phyloP scores from a whole-genome alignment of 202 grass and related monocot genomes.

The Bolboschoenoplectus hybrid region DNA sequence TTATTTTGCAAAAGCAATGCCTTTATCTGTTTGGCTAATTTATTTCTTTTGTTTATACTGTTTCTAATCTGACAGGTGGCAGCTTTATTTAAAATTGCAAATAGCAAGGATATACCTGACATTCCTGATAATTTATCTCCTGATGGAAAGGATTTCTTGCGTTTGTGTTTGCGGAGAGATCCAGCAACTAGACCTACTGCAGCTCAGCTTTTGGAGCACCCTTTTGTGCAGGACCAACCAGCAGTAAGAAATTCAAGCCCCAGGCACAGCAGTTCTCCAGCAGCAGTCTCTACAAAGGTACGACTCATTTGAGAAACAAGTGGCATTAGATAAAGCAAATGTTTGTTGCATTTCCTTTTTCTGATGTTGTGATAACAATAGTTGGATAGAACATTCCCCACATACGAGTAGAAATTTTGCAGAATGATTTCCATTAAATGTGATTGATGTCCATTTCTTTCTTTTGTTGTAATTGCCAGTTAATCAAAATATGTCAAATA shows the following conservation, averaged over 20 bases:
- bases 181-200: constrained; percentile 54
- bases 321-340: neutral
- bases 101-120: constrained; percentile 70
- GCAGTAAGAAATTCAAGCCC: constrained; percentile 30
- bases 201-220: constrained; percentile 50
- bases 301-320: constrained; percentile 22
- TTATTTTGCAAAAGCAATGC: neutral
- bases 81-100: constrained; percentile 77
- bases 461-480: constrained; percentile 15
- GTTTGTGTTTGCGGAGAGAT: constrained; percentile 54
- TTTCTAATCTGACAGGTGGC: constrained; percentile 47
- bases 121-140: constrained; percentile 55
- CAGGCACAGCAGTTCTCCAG: constrained; percentile 30
- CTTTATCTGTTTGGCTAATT: constrained; percentile 34
- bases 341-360: neutral
- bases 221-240: constrained; percentile 56
- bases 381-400: neutral
- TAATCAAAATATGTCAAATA: neutral
- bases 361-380: constrained; percentile 14
- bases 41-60: constrained; percentile 24
- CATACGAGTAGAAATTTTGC: neutral
- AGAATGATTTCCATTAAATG: neutral
- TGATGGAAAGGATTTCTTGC: constrained; percentile 58
- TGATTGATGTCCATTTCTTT: neutral
- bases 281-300: constrained; percentile 42